Conservation (phyloP, 805 yeast species). For the Yarrowia sp. region DNA sequence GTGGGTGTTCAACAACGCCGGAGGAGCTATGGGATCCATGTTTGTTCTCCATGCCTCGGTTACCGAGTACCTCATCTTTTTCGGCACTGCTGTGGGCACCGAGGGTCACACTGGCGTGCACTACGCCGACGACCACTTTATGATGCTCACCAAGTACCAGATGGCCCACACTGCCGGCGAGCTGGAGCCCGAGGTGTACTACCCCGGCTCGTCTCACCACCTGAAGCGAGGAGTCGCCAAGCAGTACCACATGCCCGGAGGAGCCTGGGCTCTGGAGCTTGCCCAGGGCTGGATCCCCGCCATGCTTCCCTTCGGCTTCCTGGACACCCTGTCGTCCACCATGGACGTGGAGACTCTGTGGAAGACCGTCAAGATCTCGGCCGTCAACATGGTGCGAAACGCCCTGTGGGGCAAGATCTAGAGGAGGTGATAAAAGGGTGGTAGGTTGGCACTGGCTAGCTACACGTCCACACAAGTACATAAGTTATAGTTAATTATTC, state of each 20-base stretch:
- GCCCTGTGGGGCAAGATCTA: conserved; percentile 74
- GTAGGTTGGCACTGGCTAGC: no score
- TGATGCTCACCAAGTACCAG: conserved; percentile 83
- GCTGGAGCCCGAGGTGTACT: conserved; percentile 69
- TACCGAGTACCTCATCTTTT: conserved; percentile 89
- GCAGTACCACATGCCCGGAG: conserved; percentile 86
- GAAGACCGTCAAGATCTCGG: conserved; percentile 78
- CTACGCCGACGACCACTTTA: conserved; percentile 97
- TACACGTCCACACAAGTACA: background rate
- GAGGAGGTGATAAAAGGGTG: background rate
- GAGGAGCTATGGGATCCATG: conserved; percentile 97
- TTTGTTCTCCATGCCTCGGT: conserved; percentile 92
- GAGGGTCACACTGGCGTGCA: conserved; percentile 97
- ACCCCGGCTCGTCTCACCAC: conserved; percentile 88
- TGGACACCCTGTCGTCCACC: conserved; percentile 80
- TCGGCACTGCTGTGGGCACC: conserved; percentile 92
- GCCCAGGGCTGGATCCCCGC: conserved; percentile 99
- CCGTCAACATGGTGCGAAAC: conserved; percentile 74
- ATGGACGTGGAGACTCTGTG: conserved; percentile 73
- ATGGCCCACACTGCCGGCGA: conserved; percentile 72
- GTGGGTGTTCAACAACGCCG: conserved; percentile 98
- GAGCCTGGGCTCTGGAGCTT: conserved; percentile 86
- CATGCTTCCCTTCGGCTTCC: conserved; percentile 95
- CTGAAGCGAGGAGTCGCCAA: conserved; percentile 73
- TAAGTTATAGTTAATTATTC: conserved; percentile 15